Evolutionary conservation across 2,329 filamentous ascomycete genomes (phyloP).

Genomic region (Curvularia sp.): DNA sequence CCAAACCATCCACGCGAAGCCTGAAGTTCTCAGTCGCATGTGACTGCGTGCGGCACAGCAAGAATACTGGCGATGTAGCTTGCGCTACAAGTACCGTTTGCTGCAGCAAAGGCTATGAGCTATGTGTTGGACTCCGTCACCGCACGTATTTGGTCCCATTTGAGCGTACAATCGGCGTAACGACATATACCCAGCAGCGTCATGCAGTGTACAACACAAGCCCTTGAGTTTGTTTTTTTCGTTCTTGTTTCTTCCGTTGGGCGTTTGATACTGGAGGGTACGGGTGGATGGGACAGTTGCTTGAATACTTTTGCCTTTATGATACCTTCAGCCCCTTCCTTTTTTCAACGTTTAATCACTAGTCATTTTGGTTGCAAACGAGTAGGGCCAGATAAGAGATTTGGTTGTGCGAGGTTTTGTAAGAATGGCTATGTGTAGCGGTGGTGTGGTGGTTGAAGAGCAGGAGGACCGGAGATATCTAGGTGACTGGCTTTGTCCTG

Average conservation of each 20-base stretch:
- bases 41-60: neutral
- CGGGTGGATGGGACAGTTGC: conserved; percentile 9
- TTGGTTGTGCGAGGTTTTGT: conserved; percentile 2
- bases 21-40: neutral
- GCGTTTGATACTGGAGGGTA: neutral
- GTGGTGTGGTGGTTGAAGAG: conserved; percentile 11
- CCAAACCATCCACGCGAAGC: neutral
- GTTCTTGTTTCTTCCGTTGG: conserved; percentile 7
- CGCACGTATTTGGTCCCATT: conserved; percentile 11
- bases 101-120: neutral
- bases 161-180: conserved; percentile 15
- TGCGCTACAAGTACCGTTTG: neutral
- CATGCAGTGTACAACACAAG: conserved; percentile 7
- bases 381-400: neutral
- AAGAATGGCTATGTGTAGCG: conserved; percentile 15
- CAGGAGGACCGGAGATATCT: neutral
- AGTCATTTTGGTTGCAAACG: conserved; percentile 4
- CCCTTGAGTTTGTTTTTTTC: neutral
- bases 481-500: conserved; percentile 18
- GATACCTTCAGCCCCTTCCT: conserved; percentile 17
- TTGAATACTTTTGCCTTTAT: conserved; percentile 3
- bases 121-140: neutral
- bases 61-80: neutral
- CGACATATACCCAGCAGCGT: conserved; percentile 16
- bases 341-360: conserved; percentile 9